A percentile compares a stretch with the other conserved stretches of the same genome.
These are phyloP conservation scores for Colletotrichum acutatum DNA, from an alignment of 2,329 filamentous ascomycete genomes.

Conservation along the genomic window DNA sequence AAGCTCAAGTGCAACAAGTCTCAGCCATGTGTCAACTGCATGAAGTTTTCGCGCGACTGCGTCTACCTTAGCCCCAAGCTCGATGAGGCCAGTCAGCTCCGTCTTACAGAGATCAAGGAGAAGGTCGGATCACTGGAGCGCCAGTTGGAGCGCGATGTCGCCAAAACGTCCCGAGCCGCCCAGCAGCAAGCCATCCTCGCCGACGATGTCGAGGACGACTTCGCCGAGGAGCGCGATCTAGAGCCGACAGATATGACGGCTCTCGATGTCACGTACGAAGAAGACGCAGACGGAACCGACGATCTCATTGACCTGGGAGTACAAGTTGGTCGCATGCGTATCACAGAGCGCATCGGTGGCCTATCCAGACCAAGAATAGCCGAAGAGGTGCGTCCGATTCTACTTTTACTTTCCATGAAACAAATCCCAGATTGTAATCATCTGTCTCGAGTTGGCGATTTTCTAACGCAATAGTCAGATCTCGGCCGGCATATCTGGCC, in stretches of 20 bases:
- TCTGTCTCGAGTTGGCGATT: background rate
- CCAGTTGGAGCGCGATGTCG: constrained; percentile 75
- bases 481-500: constrained; percentile 46
- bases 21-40: constrained; percentile 77
- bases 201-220: constrained; percentile 65
- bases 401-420: background rate
- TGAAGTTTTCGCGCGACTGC: constrained; percentile 63
- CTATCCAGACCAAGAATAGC: constrained; percentile 76
- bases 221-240: constrained; percentile 69
- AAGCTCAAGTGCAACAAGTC: constrained; percentile 84
- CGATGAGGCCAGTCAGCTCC: constrained; percentile 76
- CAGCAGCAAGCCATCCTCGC: constrained; percentile 53
- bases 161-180: constrained; percentile 49
- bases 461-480: constrained; percentile 41
- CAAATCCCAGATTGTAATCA: background rate
- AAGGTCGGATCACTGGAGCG: constrained; percentile 79
- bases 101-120: constrained; percentile 81
- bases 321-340: constrained; percentile 75
- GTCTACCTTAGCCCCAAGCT: constrained; percentile 74
- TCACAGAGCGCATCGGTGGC: constrained; percentile 80
- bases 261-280: constrained; percentile 76
- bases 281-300: constrained; percentile 64
- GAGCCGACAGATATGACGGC: constrained; percentile 72
- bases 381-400: constrained; percentile 67
- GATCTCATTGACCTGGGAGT: constrained; percentile 79